Evolutionary conservation across 2,329 filamentous ascomycete genomes (phyloP), one percentile per base, ranked within the genome.

Genomic region (Leptographium galeiforme): DNA sequence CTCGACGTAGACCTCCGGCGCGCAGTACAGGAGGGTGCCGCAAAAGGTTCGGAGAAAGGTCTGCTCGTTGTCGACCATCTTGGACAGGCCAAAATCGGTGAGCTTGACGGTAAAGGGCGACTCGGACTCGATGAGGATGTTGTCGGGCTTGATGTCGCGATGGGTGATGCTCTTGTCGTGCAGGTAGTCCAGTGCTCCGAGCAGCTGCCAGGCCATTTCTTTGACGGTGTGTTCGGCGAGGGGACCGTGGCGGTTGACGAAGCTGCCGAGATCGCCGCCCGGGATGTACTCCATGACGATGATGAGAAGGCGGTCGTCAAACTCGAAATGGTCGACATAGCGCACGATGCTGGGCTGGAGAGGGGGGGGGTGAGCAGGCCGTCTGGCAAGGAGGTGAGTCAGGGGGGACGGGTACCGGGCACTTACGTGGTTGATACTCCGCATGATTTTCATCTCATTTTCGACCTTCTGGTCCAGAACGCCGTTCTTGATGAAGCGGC

Each of bases 81-180:
- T 98, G 2, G 93, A 97, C 6, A 98, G 71, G 4, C 93, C 93
- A 70, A 98, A 98, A 65, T 98, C 93, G 0, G 93, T 95, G 14
- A 98, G 74, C 68, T 98, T 97, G 61, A 97, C 85, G 14, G 79
- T 74, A 49, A 95, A 79, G 0, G 90, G 89, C 7, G 84, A 73
- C 11, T 80, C 66, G 1, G 81, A 84, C 12, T 82, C 75, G 59
- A 97, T 87, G 43, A 98, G 75, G 56, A 98, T 96, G 63, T 98
- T 98, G 72, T 98, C 93, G 0, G 93, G 93, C 65, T 98, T 98
- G 63, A 98, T 89, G 67, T 98, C 93, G n/a, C 93, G 85, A 68
- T 98, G 93, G 0, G 91, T 97, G 61, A 98, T 96, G 63, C 85
- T 89, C 61, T 86, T 84, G 52, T 76, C 73, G 66, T 98, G 93